Evolutionary conservation across 1,284 basidiomycete genomes (phyloP).

Genomic region (Cryptococcus sp.): DNA sequence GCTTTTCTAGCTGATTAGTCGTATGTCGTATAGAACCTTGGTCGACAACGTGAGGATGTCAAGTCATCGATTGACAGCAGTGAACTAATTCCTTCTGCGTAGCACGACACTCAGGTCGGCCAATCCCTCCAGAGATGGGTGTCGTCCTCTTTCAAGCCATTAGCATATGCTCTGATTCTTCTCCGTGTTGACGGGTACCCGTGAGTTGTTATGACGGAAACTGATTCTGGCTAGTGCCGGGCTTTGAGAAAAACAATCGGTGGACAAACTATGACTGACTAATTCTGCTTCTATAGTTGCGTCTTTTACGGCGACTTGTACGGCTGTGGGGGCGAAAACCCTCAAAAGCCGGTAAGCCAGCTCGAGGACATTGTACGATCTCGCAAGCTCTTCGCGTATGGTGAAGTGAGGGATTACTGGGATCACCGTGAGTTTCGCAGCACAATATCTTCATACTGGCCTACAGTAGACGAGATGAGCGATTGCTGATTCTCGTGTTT

Average conservation of each 20-base stretch:
- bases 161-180: conserved; percentile 80
- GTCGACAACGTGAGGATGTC: conserved; percentile 55
- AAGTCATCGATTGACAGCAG: background rate
- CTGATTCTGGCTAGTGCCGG: too few species aligned
- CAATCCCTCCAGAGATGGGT: conserved; percentile 61
- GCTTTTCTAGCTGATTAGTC: background rate
- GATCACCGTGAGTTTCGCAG: conserved; percentile 55
- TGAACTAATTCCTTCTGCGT: background rate
- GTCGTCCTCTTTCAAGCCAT: conserved; percentile 59
- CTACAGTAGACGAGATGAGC: background rate
- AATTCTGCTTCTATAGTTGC: too few species aligned
- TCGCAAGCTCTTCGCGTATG: conserved; percentile 59
- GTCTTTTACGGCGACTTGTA: conserved; percentile 88
- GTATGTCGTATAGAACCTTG: conserved; percentile 50
- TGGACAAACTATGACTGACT: too few species aligned
- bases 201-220: too few species aligned
- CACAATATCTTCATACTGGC: background rate
- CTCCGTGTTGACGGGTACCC: conserved; percentile 82
- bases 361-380: conserved; percentile 58
- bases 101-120: conserved; percentile 59
- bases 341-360: conserved; percentile 55
- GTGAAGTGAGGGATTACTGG: conserved; percentile 57
- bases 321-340: conserved; percentile 58
- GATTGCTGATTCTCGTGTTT: conserved; percentile 5
- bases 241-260: too few species aligned